These are phyloP conservation scores for Petrea volubilis DNA, from an alignment of 257 asterid genomes.

Conservation along the genomic window DNA sequence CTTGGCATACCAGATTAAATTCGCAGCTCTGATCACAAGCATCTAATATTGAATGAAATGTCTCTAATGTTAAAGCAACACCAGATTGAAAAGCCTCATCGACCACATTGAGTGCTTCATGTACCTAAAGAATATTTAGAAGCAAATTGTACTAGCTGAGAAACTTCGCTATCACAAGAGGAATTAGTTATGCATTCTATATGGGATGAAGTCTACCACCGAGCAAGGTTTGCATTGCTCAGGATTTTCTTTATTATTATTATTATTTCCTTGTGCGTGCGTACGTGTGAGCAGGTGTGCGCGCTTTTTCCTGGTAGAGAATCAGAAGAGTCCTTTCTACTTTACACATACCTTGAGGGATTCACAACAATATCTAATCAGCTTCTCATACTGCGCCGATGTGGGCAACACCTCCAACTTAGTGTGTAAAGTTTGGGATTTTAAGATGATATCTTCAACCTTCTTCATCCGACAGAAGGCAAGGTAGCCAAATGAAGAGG, in stretches of 20 bases:
- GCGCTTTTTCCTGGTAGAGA: background rate
- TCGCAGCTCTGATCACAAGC: conserved; percentile 75
- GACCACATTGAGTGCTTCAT: conserved; percentile 64
- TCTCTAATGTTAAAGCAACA: conserved; percentile 42
- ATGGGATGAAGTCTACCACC: conserved; percentile 17
- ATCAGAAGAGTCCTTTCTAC: conserved; percentile 8
- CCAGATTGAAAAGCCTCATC: conserved; percentile 62
- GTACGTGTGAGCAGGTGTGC: too few species aligned
- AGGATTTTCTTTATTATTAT: too few species aligned
- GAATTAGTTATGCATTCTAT: conserved; percentile 4
- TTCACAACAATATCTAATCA: conserved; percentile 56
- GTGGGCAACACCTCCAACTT: conserved; percentile 61
- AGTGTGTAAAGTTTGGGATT: conserved; percentile 52
- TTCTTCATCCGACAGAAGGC: conserved; percentile 32
- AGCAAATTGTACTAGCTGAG: conserved; percentile 14
- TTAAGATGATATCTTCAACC: conserved; percentile 68
- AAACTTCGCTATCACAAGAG: background rate
- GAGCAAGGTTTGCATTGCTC: conserved; percentile 9
- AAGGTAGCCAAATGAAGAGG: conserved; percentile 22
- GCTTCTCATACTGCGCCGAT: conserved; percentile 60
- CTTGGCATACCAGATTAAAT: conserved; percentile 66
- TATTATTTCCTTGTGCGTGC: too few species aligned
- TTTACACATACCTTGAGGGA: conserved; percentile 58
- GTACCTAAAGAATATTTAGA: conserved; percentile 54
- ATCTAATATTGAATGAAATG: conserved; percentile 59